Base-by-base conservation (phyloP, 1,139 yeast species). In the Meyerozyma guilliermondii region DNA sequence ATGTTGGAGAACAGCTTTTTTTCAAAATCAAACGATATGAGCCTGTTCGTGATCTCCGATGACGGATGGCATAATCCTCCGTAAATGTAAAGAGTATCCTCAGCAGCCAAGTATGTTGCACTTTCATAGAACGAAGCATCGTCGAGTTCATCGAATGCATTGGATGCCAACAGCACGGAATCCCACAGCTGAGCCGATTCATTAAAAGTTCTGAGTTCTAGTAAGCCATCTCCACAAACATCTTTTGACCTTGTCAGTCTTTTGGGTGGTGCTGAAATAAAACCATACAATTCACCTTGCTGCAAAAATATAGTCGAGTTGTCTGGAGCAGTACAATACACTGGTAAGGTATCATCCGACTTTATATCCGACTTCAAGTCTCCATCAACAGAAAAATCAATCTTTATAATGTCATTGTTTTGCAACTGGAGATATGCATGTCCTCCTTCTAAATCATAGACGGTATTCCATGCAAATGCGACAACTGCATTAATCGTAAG, bases 1-100 rank as follows among this genome's bases (percentile, higher is more conserved):
- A 71, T 65, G 18, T 69, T 71, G 38, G 64, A 53, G 13, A 66
- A 53, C 26, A 49, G 50, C 41, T 50, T 48, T 2, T 55, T 50
- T 6, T 45, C 40, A 30, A 63, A 45, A 40, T 68, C 65, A 46
- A 42, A 62, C 55, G 42, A 74, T 17, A 74, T 46, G 43, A 79
- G 57, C 27, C 76, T 55, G 44, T 56, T 55, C 3, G 76, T 63
- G 5, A 73, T 59, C 6, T 46, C 40, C 1, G 55, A 0, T 46
- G 43, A 1, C 44, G 29, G 3, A 43, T 48, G 37, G 39, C 71
- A 61, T 7, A 44, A 37, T 0, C 83, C 83, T 3, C 83, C 82
- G 49, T 71, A 78, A 2, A 78, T 62, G 50, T 73, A 77, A 1
- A 77, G 54, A 3, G 67, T 59, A 16, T 57, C 50, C 5, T 56